phyloP scores from a whole-genome alignment of 2,329 filamentous ascomycete species.

The Orbilia quercus region DNA sequence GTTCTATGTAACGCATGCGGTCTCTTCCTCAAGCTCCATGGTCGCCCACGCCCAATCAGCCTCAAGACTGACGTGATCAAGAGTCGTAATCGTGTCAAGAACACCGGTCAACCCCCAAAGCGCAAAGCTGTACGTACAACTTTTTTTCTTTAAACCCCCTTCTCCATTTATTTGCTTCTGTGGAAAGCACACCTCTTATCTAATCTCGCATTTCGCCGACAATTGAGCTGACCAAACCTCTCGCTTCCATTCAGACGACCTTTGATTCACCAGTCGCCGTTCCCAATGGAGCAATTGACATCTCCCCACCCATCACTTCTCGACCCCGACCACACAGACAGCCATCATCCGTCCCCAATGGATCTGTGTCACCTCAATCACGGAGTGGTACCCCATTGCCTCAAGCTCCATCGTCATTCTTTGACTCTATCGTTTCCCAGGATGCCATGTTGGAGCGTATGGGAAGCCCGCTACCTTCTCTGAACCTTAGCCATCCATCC shows the following conservation, averaged over 20 bases:
- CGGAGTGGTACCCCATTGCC: slow-evolving; percentile 59
- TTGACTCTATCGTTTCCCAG: slow-evolving; percentile 59
- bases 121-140: slow-evolving; percentile 71
- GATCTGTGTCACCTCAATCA: slow-evolving; percentile 60
- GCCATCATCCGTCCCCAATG: slow-evolving; percentile 57
- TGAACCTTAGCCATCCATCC: slow-evolving; percentile 70
- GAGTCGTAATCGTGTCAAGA: slow-evolving; percentile 97
- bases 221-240: slow-evolving; percentile 48
- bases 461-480: slow-evolving; percentile 67
- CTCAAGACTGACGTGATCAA: slow-evolving; percentile 99
- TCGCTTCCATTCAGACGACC: slow-evolving; percentile 41
- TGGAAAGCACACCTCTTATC: slow-evolving; percentile 34
- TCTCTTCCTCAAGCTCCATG: slow-evolving; percentile 95
- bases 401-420: slow-evolving; percentile 58
- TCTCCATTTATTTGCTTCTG: slow-evolving; percentile 26
- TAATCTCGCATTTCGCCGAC: slow-evolving; percentile 55
- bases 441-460: slow-evolving; percentile 57
- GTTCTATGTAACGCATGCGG: slow-evolving; percentile 99
- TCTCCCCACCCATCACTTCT: slow-evolving; percentile 58
- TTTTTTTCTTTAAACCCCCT: slow-evolving; percentile 30
- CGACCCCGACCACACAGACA: slow-evolving; percentile 63
- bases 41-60: slow-evolving; percentile 89
- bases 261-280: slow-evolving; percentile 63
- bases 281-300: slow-evolving; percentile 66
- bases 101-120: slow-evolving; percentile 78